phyloP scores from a whole-genome alignment of 139 green algal species.

The Raphidocelis subcapitata region DNA sequence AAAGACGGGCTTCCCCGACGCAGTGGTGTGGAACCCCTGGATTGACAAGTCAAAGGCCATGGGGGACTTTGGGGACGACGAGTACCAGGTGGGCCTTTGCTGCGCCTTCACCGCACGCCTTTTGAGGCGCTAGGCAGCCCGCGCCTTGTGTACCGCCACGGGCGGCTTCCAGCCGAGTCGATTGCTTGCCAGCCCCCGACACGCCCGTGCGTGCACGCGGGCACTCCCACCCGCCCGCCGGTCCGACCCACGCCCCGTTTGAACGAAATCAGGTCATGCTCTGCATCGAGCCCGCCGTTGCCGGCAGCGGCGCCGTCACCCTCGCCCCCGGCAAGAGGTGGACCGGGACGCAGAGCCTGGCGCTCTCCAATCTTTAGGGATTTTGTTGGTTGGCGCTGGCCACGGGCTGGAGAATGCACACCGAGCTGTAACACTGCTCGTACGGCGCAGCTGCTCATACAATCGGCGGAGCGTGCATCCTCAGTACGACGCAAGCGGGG shows the following conservation, averaged over 20 bases:
- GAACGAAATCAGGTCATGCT: constrained; percentile 52
- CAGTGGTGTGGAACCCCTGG: constrained; percentile 86
- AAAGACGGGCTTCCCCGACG: constrained; percentile 67
- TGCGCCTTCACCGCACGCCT: not conserved
- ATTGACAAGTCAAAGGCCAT: constrained; percentile 61
- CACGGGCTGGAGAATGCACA: too few species aligned
- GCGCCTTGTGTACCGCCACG: too few species aligned
- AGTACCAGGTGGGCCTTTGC: constrained; percentile 52
- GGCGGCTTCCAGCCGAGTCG: too few species aligned
- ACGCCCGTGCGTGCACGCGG: not conserved
- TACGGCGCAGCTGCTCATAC: too few species aligned
- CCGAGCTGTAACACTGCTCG: too few species aligned
- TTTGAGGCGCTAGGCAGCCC: not conserved
- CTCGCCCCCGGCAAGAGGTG: constrained; percentile 50
- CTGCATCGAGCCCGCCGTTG: constrained; percentile 72
- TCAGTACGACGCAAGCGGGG: too few species aligned
- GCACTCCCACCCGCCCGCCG: not conserved
- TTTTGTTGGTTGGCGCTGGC: too few species aligned
- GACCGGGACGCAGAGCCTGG: constrained; percentile 47
- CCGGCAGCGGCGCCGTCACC: constrained; percentile 48
- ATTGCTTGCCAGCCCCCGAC: not conserved
- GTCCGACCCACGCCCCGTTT: not conserved
- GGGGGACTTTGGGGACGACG: constrained; percentile 77
- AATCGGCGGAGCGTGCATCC: too few species aligned
- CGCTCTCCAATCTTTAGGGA: not conserved